phyloP scores from a whole-genome alignment of 768 basidiomycete genomes.

The Lyophyllum atratum region DNA sequence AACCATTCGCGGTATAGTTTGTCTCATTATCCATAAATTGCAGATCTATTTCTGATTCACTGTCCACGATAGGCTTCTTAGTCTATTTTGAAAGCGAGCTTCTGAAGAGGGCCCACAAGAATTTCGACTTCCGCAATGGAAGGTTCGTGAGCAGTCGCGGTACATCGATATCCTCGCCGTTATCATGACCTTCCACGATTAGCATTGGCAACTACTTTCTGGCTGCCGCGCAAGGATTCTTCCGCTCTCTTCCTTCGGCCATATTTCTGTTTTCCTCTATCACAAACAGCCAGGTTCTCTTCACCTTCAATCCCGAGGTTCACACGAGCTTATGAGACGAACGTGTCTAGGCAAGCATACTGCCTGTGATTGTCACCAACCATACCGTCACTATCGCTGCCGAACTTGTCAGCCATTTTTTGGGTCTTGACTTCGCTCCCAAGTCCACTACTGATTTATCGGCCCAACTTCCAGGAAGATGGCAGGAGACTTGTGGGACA shows the following conservation, averaged over 20 bases:
- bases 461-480: slow-evolving; percentile 52
- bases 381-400: slow-evolving; percentile 96
- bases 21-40: background rate
- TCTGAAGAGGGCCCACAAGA: slow-evolving; percentile 88
- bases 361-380: slow-evolving; percentile 92
- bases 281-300: slow-evolving; percentile 66
- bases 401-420: slow-evolving; percentile 63
- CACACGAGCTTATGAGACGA: slow-evolving; percentile 23
- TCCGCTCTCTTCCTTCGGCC: slow-evolving; percentile 89
- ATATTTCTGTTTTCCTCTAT: slow-evolving; percentile 94
- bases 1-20: slow-evolving; percentile 71
- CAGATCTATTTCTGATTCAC: background rate
- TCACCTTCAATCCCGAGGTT: slow-evolving; percentile 1
- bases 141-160: slow-evolving; percentile 44
- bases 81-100: slow-evolving; percentile 91
- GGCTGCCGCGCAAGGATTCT: slow-evolving; percentile 86
- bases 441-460: slow-evolving; percentile 6
- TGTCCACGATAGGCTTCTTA: slow-evolving; percentile 68
- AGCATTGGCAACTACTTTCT: slow-evolving; percentile 92
- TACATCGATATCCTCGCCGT: background rate
- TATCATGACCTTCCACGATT: slow-evolving; percentile 2
- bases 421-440: background rate
- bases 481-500: slow-evolving; percentile 83
- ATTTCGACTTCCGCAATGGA: slow-evolving; percentile 91
- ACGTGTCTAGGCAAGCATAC: slow-evolving; percentile 61